Conservation (phyloP, 176 grass and related monocot species). For the Lolium perenne region DNA sequence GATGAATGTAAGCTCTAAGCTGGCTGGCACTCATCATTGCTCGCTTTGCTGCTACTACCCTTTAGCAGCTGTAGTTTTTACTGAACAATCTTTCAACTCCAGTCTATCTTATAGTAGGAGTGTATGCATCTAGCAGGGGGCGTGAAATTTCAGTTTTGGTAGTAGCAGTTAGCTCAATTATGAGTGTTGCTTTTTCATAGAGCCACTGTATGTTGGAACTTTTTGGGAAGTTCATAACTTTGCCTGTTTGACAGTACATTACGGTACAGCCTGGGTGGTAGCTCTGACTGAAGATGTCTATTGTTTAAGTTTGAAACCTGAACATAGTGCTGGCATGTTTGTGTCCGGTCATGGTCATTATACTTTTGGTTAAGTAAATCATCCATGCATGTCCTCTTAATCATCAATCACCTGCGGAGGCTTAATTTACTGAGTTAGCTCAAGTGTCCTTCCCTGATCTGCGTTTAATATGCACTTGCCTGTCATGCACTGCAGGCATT, state of each 20-base stretch:
- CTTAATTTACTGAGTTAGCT: neutral
- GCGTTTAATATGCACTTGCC: neutral
- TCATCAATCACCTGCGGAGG: constrained; percentile 22
- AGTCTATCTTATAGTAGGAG: neutral
- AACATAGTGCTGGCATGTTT: constrained; percentile 40
- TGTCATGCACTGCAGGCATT: constrained; percentile 69
- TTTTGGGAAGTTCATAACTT: constrained; percentile 21
- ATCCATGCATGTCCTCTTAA: constrained; percentile 44
- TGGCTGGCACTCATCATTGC: neutral
- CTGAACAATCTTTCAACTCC: neutral
- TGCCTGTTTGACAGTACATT: neutral
- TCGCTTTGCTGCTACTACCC: neutral
- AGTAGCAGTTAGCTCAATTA: neutral
- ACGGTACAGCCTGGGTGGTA: constrained; percentile 20
- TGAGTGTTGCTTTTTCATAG: neutral
- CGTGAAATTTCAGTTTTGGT: neutral
- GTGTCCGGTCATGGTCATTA: neutral
- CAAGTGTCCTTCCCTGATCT: neutral
- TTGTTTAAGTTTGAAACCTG: constrained; percentile 39
- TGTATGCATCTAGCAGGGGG: neutral
- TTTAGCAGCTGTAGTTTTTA: neutral
- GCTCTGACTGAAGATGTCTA: constrained; percentile 19
- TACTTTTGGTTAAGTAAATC: constrained; percentile 36
- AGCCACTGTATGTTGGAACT: constrained; percentile 11
- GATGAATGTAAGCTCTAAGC: constrained; percentile 82